Conservation (phyloP, 228 moss, liverwort and hornwort genomes). For the Sphagnum fallax region DNA sequence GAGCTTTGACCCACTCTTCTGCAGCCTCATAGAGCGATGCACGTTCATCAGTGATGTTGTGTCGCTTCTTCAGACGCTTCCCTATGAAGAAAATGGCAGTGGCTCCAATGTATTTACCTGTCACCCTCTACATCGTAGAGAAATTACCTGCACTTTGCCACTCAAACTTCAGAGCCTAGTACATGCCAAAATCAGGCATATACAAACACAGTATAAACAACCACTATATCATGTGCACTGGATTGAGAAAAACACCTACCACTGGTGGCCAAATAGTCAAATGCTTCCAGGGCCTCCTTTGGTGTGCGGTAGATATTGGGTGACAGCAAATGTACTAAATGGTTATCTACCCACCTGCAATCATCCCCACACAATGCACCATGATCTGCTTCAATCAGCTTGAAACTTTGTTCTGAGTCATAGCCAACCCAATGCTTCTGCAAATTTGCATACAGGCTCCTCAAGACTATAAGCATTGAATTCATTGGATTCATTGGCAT, state of each 20-base stretch:
- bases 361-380: neutral
- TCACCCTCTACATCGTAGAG: constrained; percentile 59
- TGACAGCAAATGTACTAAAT: constrained; percentile 90
- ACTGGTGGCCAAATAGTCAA: constrained; percentile 84
- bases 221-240: no score
- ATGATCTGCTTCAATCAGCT: no score
- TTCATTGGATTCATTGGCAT: no score
- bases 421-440: no score
- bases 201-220: no score
- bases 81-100: constrained; percentile 96
- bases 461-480: no score
- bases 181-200: no score
- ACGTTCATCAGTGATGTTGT: constrained; percentile 78
- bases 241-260: constrained; percentile 33
- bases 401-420: no score
- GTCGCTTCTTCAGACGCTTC: constrained; percentile 86
- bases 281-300: constrained; percentile 85
- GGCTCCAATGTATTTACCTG: constrained; percentile 94
- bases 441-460: no score
- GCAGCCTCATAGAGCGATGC: constrained; percentile 71
- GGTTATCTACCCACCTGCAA: constrained; percentile 88
- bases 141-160: constrained; percentile 66
- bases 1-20: constrained; percentile 78
- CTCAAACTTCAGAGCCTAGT: no score
- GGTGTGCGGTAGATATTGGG: constrained; percentile 95